A percentile compares a stretch with the other conserved stretches of the same genome.
Conservation (phyloP, 2,329 filamentous ascomycete genomes). For the Epicoccum sorghinum region DNA sequence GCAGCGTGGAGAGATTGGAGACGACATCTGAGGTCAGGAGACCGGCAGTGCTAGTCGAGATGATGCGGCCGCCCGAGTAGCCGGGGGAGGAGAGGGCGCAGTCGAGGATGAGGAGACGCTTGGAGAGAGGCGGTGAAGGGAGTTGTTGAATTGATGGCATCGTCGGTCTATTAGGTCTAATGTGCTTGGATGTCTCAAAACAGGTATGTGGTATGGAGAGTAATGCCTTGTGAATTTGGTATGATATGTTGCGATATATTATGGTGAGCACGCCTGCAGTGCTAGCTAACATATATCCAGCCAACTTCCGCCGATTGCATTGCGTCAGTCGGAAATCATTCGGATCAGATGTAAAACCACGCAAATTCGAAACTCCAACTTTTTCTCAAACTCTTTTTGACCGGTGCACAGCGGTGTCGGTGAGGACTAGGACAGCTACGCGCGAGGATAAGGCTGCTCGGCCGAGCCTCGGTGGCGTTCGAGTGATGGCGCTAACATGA, state of each 20-base stretch:
- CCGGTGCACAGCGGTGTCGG: background rate
- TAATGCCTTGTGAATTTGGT: background rate
- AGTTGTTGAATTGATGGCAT: slow-evolving; percentile 31
- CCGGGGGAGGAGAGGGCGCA: slow-evolving; percentile 3
- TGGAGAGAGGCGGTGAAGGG: background rate
- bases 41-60: slow-evolving; percentile 4
- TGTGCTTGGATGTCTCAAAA: background rate
- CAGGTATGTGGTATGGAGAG: background rate
- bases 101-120: slow-evolving; percentile 11
- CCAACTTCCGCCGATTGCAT: background rate
- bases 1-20: slow-evolving; percentile 14
- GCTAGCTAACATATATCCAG: background rate
- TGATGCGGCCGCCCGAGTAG: slow-evolving; percentile 7
- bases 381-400: background rate
- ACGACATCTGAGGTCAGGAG: slow-evolving; percentile 1
- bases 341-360: background rate
- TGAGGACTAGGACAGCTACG: background rate
- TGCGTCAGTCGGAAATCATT: slow-evolving; percentile 2
- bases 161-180: background rate
- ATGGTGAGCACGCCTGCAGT: no score
- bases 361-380: background rate
- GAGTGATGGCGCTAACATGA: background rate
- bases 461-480: slow-evolving; percentile 1
- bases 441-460: background rate
- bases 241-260: background rate